These are phyloP conservation scores for Colletotrichum endophyticum DNA, from an alignment of 2,329 filamentous ascomycete genomes.

Conservation along the genomic window DNA sequence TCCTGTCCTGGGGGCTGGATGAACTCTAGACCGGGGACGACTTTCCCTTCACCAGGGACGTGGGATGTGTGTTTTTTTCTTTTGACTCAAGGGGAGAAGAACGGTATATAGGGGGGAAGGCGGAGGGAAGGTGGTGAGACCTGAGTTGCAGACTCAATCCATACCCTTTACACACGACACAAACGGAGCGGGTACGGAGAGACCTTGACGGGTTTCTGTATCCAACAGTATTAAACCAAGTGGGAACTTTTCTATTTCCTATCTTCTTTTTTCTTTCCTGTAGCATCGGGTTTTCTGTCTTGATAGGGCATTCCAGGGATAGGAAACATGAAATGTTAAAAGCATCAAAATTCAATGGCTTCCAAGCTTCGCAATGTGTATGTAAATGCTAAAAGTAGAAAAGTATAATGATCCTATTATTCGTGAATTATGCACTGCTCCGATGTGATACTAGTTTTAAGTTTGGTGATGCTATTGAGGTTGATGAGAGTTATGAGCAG, in stretches of 20 bases:
- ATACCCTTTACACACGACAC: slow-evolving; percentile 18
- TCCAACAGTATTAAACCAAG: slow-evolving; percentile 21
- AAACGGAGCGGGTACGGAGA: slow-evolving; percentile 15
- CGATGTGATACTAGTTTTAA: neutral
- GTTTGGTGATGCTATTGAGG: neutral
- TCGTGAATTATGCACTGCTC: neutral
- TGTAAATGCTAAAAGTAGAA: slow-evolving; percentile 25
- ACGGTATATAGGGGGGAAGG: slow-evolving; percentile 9
- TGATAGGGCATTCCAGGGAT: slow-evolving; percentile 30
- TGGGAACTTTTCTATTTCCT: slow-evolving; percentile 23
- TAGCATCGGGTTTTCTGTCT: slow-evolving; percentile 29
- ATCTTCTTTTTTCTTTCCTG: slow-evolving; percentile 24
- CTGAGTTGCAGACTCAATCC: slow-evolving; percentile 12
- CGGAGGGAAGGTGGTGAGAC: neutral
- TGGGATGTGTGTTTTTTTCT: neutral
- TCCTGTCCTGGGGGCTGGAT: slow-evolving; percentile 19
- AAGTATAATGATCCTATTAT: neutral
- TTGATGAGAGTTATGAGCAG: neutral
- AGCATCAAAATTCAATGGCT: slow-evolving; percentile 23
- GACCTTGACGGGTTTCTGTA: slow-evolving; percentile 11
- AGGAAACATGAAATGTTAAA: slow-evolving; percentile 34
- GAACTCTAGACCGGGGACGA: slow-evolving; percentile 17
- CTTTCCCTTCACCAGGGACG: slow-evolving; percentile 1
- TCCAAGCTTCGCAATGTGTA: neutral
- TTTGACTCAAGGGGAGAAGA: neutral